A percentile compares a stretch with the other conserved stretches of the same genome.
Evolutionary conservation across 495 filamentous ascomycete species (phyloP).

Genomic region (Poronia punctata): DNA sequence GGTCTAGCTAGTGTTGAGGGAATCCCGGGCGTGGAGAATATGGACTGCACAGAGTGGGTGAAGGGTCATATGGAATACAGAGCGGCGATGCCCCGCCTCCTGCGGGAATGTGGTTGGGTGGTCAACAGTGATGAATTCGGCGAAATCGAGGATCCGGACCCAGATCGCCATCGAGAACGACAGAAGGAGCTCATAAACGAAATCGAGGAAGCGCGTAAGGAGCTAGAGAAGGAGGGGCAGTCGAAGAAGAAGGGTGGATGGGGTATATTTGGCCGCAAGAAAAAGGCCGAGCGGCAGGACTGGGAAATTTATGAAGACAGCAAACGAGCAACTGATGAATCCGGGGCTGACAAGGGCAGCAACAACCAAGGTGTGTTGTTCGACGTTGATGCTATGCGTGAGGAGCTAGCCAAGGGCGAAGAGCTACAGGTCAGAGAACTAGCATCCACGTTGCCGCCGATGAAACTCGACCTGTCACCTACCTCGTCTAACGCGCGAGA

Average conservation of each 20-base stretch:
- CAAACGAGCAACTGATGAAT: slow-evolving; percentile 22
- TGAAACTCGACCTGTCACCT: slow-evolving; percentile 63
- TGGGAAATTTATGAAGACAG: slow-evolving; percentile 89
- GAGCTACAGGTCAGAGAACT: slow-evolving; percentile 69
- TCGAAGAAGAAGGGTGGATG: slow-evolving; percentile 44
- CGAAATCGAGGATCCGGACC: slow-evolving; percentile 96
- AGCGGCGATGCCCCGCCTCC: slow-evolving; percentile 76
- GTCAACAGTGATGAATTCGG: slow-evolving; percentile 90
- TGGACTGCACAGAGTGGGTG: slow-evolving; percentile 79
- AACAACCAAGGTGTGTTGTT: slow-evolving; percentile 66
- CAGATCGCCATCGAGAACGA: slow-evolving; percentile 79
- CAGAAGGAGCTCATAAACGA: slow-evolving; percentile 93
- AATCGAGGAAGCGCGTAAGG: slow-evolving; percentile 88
- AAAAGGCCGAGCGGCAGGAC: slow-evolving; percentile 71
- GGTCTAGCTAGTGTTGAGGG: slow-evolving; percentile 77
- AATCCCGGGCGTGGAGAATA: slow-evolving; percentile 78
- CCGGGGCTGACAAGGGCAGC: slow-evolving; percentile 33
- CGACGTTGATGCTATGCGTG: slow-evolving; percentile 89
- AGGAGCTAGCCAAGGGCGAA: slow-evolving; percentile 69
- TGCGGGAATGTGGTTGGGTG: slow-evolving; percentile 76
- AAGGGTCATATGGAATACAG: slow-evolving; percentile 97
- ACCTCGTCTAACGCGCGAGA: slow-evolving; percentile 28
- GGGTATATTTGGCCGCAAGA: slow-evolving; percentile 71
- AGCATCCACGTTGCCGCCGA: slow-evolving; percentile 79
- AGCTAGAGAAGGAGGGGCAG: slow-evolving; percentile 60